These are phyloP conservation scores for Phragmites australis DNA, from an alignment of 176 grass and related monocot species.

Conservation along the genomic window DNA sequence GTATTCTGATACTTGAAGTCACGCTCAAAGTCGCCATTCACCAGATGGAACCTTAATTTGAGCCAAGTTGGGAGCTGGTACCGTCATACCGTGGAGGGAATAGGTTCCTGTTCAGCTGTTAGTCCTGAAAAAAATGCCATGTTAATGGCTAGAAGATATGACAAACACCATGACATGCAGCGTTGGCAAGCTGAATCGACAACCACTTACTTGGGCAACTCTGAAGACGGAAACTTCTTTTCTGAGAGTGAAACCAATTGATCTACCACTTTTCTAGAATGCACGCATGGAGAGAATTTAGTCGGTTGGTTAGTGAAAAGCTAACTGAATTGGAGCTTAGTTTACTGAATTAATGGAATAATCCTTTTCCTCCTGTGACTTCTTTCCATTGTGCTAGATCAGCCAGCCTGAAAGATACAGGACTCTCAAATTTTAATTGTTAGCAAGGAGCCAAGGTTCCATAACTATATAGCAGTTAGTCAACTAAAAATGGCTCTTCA, in stretches of 20 bases:
- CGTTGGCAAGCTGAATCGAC: conserved; percentile 23
- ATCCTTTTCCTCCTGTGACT: not conserved
- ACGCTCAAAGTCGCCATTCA: conserved; percentile 5
- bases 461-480: not conserved
- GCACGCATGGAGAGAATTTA: not conserved
- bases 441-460: not conserved
- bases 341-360: conserved; percentile 30
- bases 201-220: conserved; percentile 13
- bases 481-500: conserved; percentile 23
- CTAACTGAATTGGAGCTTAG: conserved; percentile 26
- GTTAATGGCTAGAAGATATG: not conserved
- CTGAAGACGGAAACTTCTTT: not conserved
- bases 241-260: conserved; percentile 1
- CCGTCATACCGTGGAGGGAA: not conserved
- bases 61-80: conserved; percentile 1
- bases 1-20: conserved; percentile 26
- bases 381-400: conserved; percentile 25
- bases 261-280: conserved; percentile 2
- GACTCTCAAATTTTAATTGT: conserved; percentile 15
- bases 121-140: not conserved
- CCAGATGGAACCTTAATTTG: conserved; percentile 36
- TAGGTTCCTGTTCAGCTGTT: not conserved
- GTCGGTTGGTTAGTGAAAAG: conserved; percentile 34
- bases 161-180: conserved; percentile 2
- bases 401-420: conserved; percentile 37